A percentile compares a stretch with the other conserved stretches of the same genome.
phyloP scores from a whole-genome alignment of 139 green algal species.

The Nannochloris sp. region DNA sequence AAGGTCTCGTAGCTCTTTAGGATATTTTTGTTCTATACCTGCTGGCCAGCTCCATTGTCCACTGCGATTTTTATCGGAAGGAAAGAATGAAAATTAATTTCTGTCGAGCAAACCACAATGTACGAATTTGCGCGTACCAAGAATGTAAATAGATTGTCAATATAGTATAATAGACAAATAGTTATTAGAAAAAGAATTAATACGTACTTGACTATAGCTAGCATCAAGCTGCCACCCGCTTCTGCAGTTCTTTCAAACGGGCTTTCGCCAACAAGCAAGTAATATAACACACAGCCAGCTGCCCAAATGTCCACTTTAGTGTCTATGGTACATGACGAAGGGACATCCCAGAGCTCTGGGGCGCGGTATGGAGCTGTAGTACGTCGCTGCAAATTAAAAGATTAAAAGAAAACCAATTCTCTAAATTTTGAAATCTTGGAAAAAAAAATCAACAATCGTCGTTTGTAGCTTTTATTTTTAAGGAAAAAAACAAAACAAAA shows the following conservation, averaged over 20 bases:
- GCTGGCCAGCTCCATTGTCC: not conserved
- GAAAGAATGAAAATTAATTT: not conserved
- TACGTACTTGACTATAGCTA: slow-evolving; percentile 68
- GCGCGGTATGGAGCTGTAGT: slow-evolving; percentile 77
- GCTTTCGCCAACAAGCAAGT: slow-evolving; percentile 60
- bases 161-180: too few species aligned
- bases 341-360: slow-evolving; percentile 85
- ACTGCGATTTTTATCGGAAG: not conserved
- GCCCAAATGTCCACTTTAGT: slow-evolving; percentile 78
- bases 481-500: not conserved
- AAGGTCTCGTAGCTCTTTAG: not conserved
- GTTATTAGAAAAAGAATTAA: slow-evolving; percentile 4
- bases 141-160: too few species aligned
- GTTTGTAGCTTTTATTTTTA: not conserved
- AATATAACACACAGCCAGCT: slow-evolving; percentile 76
- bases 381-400: not conserved
- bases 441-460: not conserved
- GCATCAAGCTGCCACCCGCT: slow-evolving; percentile 67
- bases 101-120: too few species aligned
- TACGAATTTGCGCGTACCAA: too few species aligned
- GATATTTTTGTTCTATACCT: not conserved
- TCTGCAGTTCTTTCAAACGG: slow-evolving; percentile 77
- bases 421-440: not conserved
- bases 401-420: not conserved
- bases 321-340: slow-evolving; percentile 61